These are phyloP conservation scores for Hydrangea macrophylla DNA, from an alignment of 148 eudicot species.

Conservation along the genomic window DNA sequence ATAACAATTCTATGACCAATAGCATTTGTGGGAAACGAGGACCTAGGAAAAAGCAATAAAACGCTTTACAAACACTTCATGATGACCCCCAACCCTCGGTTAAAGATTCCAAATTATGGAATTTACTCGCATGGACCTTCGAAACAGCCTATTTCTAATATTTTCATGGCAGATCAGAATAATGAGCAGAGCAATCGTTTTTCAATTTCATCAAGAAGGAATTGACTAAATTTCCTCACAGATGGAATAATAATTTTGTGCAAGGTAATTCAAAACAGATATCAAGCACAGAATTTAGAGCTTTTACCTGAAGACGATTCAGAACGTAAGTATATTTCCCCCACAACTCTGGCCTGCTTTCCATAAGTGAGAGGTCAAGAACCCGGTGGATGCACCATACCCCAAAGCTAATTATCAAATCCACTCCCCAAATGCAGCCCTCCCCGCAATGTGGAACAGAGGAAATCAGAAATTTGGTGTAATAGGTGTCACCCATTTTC, in stretches of 20 bases:
- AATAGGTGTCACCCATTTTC: slow-evolving; percentile 37
- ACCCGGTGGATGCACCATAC: slow-evolving; percentile 94
- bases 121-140: too few species aligned
- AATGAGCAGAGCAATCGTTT: not conserved
- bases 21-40: too few species aligned
- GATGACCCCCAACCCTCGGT: too few species aligned
- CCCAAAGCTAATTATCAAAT: slow-evolving; percentile 81
- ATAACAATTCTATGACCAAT: too few species aligned
- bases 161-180: too few species aligned
- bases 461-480: slow-evolving; percentile 35
- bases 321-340: slow-evolving; percentile 94
- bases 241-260: not conserved
- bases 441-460: slow-evolving; percentile 91
- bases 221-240: not conserved
- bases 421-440: slow-evolving; percentile 77
- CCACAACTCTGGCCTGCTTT: slow-evolving; percentile 98
- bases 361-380: slow-evolving; percentile 90
- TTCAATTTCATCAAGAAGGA: not conserved
- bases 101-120: too few species aligned
- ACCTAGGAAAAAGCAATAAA: too few species aligned
- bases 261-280: not conserved
- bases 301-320: slow-evolving; percentile 93
- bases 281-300: not conserved
- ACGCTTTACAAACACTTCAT: too few species aligned
- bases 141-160: too few species aligned